Evolutionary conservation across 164 flowering plant genomes (phyloP).

Genomic region (Vitis labrusca): DNA sequence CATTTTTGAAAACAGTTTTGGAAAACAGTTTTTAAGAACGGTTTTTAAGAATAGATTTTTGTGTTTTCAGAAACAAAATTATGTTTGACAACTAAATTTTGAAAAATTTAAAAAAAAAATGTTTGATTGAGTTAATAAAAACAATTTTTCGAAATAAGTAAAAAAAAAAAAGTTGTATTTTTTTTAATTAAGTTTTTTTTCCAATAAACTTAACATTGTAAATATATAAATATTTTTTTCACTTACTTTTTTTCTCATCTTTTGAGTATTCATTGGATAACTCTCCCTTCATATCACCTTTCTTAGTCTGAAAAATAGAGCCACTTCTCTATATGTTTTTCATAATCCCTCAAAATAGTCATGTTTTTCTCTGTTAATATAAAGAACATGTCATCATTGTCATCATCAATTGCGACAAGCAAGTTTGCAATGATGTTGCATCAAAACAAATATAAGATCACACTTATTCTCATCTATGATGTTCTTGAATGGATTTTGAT

Average conservation of each 20-base stretch:
- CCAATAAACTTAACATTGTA: too few species aligned
- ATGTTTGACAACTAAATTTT: too few species aligned
- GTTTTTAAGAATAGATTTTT: too few species aligned
- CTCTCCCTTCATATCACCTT: conserved; percentile 23
- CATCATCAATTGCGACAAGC: conserved; percentile 50
- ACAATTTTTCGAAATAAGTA: too few species aligned
- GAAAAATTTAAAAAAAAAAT: too few species aligned
- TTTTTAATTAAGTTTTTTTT: too few species aligned
- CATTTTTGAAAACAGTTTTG: too few species aligned
- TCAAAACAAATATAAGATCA: conserved; percentile 53
- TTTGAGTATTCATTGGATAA: conserved; percentile 38
- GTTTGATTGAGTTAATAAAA: too few species aligned
- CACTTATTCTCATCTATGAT: conserved; percentile 61
- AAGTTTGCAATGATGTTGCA: conserved; percentile 64
- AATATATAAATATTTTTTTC: too few species aligned
- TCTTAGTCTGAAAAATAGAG: conserved; percentile 19
- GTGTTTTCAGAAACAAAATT: too few species aligned
- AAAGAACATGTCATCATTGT: not conserved
- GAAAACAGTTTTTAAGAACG: too few species aligned
- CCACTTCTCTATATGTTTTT: conserved; percentile 15
- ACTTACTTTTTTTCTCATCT: not conserved
- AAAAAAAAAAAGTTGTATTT: too few species aligned
- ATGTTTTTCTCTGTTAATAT: conserved; percentile 19
- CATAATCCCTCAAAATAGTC: not conserved
- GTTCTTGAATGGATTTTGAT: conserved; percentile 90